Evolutionary conservation across 2,329 filamentous ascomycete species (phyloP), one percentile per base, ranked within the genome.

Genomic region (Hymenoscyphus infarciens): DNA sequence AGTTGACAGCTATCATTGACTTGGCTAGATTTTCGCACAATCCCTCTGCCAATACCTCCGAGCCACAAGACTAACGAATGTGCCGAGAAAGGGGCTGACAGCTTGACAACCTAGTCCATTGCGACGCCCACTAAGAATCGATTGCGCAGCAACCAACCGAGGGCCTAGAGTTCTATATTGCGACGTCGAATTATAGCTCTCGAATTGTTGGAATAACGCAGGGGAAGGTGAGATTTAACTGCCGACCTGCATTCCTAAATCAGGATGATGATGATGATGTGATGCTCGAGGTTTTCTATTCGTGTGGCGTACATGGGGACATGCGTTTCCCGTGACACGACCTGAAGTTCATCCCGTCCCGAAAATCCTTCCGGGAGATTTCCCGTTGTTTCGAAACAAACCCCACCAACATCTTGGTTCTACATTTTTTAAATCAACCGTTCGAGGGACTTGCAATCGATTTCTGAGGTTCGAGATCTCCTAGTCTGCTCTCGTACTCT

Each of bases 361-460:
- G 2, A 5, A 19, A 22, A 15, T 49, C 11, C n/a, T 2, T 6
- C 7, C 6, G 19, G 19, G 19, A 49, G 42, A 22, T 45, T 22
- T 49, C 42, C 42, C n/a, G 42, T 49, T 49, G 42, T 22, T 49
- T 49, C n/a, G 42, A 49, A 49, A 49, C 42, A 22, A 49, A 22
- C 10, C 42, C 42, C 25, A 22, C 42, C 42, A 49, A 22, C 42
- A 22, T 42, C 39, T 22, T 49, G 42, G 42, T 11, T 22, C 42
- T 22, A 22, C 42, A 49, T 22, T 10, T 49, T 25, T 22, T 15
- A 13, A 35, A 10, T 35, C 13, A 8, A 2, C 10, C 10, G 13
- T 13, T 35, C 33, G 33, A 35, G 33, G 4, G 33, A 11, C 33
- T 49, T 8, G 42, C 25, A 11, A 25, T 49, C 42, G 19, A 11